Evolutionary conservation across 208 protist species (phyloP).

Genomic region (Blastocrithidia nonstop): DNA sequence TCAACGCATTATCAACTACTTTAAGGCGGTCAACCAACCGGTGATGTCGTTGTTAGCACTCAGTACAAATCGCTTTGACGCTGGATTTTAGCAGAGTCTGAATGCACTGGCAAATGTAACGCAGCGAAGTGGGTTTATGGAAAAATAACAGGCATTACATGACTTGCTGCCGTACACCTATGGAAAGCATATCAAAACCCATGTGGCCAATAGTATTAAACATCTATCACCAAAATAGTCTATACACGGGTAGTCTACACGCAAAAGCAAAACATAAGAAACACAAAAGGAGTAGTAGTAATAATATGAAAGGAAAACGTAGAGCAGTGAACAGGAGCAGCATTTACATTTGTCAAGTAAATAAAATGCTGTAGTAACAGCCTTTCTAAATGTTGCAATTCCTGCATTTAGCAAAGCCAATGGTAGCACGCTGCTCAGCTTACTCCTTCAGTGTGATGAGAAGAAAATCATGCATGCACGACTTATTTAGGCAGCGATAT

Average conservation of each 20-base stretch:
- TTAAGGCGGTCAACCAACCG: conserved; percentile 42
- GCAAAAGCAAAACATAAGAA: background rate
- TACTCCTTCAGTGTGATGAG: conserved; percentile 47
- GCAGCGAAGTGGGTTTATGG: no score
- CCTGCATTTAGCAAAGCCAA: conserved; percentile 18
- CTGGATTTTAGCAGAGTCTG: conserved; percentile 23
- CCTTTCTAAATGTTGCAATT: conserved; percentile 26
- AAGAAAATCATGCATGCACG: conserved; percentile 36
- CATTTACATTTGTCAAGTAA: background rate
- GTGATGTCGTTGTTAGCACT: conserved; percentile 37
- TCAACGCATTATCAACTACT: conserved; percentile 38
- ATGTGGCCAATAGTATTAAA: no score
- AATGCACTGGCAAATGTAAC: background rate
- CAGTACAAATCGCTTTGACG: conserved; percentile 10
- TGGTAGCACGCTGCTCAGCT: conserved; percentile 22
- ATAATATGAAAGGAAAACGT: background rate
- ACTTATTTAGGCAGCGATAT: conserved; percentile 28
- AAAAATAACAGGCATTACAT: no score
- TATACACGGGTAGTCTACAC: no score
- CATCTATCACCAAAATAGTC: no score
- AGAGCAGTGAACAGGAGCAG: background rate
- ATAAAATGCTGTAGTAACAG: conserved; percentile 10
- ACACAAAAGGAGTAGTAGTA: background rate
- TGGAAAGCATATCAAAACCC: no score
- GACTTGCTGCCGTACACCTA: no score